A percentile compares a stretch with the other conserved stretches of the same genome.
These are phyloP conservation scores for Meredithiella fracta DNA, from an alignment of 2,329 filamentous ascomycete species.

Conservation along the genomic window DNA sequence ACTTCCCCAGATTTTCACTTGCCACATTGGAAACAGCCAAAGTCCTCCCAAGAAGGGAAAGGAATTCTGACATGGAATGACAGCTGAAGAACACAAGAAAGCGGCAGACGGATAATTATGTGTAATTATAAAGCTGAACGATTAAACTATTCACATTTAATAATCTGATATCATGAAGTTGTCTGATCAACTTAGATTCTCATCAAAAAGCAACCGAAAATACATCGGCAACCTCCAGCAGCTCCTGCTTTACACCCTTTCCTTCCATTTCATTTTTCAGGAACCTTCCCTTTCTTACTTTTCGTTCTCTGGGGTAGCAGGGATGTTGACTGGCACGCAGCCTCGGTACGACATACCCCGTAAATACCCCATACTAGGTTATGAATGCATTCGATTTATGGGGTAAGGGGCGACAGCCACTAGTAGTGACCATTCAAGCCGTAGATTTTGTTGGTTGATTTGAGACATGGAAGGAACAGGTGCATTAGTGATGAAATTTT, in stretches of 20 bases:
- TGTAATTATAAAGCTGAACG: no score
- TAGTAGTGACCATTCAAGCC: background rate
- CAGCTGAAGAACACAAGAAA: no score
- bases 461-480: background rate
- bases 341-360: constrained; percentile 8
- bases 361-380: constrained; percentile 8
- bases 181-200: no score
- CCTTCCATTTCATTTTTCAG: background rate
- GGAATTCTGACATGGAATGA: background rate
- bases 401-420: constrained; percentile 5
- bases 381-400: constrained; percentile 1
- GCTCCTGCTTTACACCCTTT: no score
- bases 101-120: no score
- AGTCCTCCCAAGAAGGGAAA: background rate
- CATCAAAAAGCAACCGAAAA: no score
- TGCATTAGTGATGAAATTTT: background rate
- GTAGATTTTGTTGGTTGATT: background rate
- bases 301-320: constrained; percentile 9
- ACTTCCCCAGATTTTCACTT: constrained; percentile 6
- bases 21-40: background rate
- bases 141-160: no score
- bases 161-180: no score
- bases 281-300: constrained; percentile 1
- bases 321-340: constrained; percentile 1
- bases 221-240: no score